Evolutionary conservation across 148 eudicot genomes (phyloP), one percentile per base, ranked within the genome.

Genomic region (Amaranthus cruentus): DNA sequence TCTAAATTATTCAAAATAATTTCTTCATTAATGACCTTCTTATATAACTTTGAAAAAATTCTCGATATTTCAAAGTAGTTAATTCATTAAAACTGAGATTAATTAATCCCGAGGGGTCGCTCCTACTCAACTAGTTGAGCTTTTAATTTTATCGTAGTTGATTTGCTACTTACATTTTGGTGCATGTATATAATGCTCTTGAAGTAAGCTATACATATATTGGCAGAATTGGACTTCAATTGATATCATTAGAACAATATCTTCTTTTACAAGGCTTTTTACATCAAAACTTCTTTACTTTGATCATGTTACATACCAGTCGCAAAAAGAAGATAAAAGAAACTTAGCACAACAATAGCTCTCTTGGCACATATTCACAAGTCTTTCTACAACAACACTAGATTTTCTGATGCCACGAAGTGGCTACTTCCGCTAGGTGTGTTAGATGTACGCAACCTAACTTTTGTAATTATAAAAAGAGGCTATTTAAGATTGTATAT

Each of bases 291-390:
- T 28, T 4, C 10, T 28, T 28, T 28, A 28, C 38, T 28, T 0
- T 28, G 38, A 38, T n/a, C 67, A 96, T 14, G 99, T 96, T 84
- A 92, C 96, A 66, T 92, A 92, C 99, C 99, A 96, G 77, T 92
- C 99, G 49, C 99, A 97, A 63, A 38, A 63, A 73, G 64, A 55
- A 46, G 69, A 58, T 18, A 15, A 5, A 54, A 66, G 12, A 69
- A 68, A 14, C 54, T 49, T 54, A 4, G 18, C 28, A 58, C 13
- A 13, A 48, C 42, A 72, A 7, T 14, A 49, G 68, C 21, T 43
- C 14, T 3, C 18, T 47, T 5, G 15, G 49, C 43, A 46, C 14
- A 46, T 71, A 9, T 9, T 51, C 44, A 7, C 70, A 66, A 52
- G 1, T 18, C 13, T 14, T 8, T 56, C 60, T 56, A 28, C 38